Base-by-base conservation (phyloP, 768 basidiomycete genomes). In the Suillus plorans region DNA sequence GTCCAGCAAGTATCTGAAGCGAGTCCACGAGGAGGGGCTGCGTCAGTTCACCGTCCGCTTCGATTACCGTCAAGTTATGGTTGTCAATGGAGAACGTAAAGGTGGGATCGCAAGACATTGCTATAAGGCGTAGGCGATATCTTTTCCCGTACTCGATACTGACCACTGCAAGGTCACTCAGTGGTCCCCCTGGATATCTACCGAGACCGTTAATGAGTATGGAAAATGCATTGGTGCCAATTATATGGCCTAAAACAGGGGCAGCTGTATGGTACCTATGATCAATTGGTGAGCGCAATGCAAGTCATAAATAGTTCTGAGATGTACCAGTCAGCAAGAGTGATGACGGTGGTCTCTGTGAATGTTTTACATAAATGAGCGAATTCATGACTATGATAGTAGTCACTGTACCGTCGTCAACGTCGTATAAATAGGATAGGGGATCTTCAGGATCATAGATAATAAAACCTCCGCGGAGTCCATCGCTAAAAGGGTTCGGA, bases 61-160 rank as follows among this genome's bases (percentile, higher is more conserved):
- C 86, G 47, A 87, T 86, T 61, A 87, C 74, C 5, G 81, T 85
- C 77, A 85, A 68, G 5, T 71, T 70, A 63, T 85, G 84, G 12
- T 77, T 74, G 66, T 84, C 81, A 41, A 85, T 80, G 1, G 79
- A 73, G 68, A 85, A 84, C 37, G 70, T 73, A 70, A 77, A 84
- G 12, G 18, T 57, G 31, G 75, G 71, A 75, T 77, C 72, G 69
- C 88, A 88, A 25, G 86, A 83, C 12, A 82, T 78, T 12, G 79
- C 75, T 37, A 88, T 66, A 2, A 89, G 44, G 4, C 87, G 81
- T 74, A 88, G 83, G 16, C 87, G 81, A 67, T 87, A 88, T 5
- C 84, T 77, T 50, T 71, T 72, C 13, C 79, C 78, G 0, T 60
- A 64, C 5, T 69, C 53, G 25, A 88, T 84, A 44, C 76, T 75